Evolutionary conservation across 2,329 filamentous ascomycete species (phyloP).

Genomic region (Acephala macrosclerotiorum): DNA sequence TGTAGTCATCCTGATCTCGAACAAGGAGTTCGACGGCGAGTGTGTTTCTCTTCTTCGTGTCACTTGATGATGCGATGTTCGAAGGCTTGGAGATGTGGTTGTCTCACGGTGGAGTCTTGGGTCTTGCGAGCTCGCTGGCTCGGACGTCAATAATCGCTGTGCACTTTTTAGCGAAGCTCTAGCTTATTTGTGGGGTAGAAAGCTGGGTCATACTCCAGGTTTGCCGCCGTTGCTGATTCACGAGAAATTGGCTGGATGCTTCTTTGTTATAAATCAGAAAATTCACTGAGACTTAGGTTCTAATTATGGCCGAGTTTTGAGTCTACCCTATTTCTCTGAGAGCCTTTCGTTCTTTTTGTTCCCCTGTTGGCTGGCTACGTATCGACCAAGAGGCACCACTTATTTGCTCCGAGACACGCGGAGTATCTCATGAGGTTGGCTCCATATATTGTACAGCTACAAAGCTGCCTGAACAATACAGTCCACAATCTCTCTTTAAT

Average conservation of each 20-base stretch:
- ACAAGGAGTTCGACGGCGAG: not conserved
- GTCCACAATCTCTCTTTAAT: not conserved
- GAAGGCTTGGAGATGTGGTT: constrained; percentile 16
- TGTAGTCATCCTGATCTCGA: constrained; percentile 7
- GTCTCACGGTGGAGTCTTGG: constrained; percentile 19
- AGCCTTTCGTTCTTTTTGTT: not conserved
- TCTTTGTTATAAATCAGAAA: not conserved
- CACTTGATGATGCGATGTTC: constrained; percentile 16
- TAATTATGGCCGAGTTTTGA: not conserved
- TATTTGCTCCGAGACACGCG: constrained; percentile 1
- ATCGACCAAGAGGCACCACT: constrained; percentile 5
- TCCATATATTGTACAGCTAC: not conserved
- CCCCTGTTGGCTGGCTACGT: not conserved
- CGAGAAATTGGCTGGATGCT: not conserved
- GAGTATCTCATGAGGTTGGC: not conserved
- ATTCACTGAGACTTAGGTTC: not conserved
- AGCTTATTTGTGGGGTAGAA: constrained; percentile 16
- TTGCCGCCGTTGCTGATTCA: constrained; percentile 4
- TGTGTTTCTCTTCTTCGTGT: constrained; percentile 4
- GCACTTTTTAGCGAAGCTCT: constrained; percentile 3
- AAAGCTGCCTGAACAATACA: not conserved
- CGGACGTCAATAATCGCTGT: constrained; percentile 10
- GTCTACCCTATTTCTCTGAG: not conserved
- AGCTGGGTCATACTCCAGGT: constrained; percentile 6
- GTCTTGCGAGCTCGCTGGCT: constrained; percentile 17